Conservation (phyloP, 2,329 filamentous ascomycete species). For the Talaromyces atroroseus region DNA sequence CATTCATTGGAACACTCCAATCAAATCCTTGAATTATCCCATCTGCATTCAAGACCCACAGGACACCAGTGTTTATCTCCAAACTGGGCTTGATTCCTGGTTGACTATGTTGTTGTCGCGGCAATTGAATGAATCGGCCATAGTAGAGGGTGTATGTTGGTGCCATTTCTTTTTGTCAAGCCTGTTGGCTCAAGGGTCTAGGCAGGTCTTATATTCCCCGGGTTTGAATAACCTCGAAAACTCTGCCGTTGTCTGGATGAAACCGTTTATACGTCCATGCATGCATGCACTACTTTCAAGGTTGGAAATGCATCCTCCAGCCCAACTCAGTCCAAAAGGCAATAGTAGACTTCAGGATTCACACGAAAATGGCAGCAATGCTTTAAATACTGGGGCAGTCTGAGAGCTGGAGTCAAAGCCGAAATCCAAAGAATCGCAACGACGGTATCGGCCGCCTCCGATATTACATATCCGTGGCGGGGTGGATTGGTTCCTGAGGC, state of each 20-base stretch:
- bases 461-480: neutral
- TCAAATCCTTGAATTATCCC: slow-evolving; percentile 32
- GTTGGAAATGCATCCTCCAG: neutral
- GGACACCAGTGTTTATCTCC: slow-evolving; percentile 46
- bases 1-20: slow-evolving; percentile 26
- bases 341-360: neutral
- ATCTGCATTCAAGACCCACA: slow-evolving; percentile 29
- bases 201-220: neutral
- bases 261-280: neutral
- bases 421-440: neutral
- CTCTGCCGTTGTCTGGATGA: neutral
- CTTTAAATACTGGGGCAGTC: neutral
- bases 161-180: slow-evolving; percentile 3
- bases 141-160: slow-evolving; percentile 45
- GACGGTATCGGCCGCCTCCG: slow-evolving; percentile 16
- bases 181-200: neutral
- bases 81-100: slow-evolving; percentile 47
- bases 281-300: neutral
- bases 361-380: neutral
- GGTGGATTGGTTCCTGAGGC: neutral
- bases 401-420: neutral
- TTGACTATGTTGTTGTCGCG: slow-evolving; percentile 27
- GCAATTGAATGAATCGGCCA: slow-evolving; percentile 58
- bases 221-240: neutral
- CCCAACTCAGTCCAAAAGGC: neutral